Conservation (phyloP, 2,329 filamentous ascomycete genomes). For the Ophiostoma ulmi region DNA sequence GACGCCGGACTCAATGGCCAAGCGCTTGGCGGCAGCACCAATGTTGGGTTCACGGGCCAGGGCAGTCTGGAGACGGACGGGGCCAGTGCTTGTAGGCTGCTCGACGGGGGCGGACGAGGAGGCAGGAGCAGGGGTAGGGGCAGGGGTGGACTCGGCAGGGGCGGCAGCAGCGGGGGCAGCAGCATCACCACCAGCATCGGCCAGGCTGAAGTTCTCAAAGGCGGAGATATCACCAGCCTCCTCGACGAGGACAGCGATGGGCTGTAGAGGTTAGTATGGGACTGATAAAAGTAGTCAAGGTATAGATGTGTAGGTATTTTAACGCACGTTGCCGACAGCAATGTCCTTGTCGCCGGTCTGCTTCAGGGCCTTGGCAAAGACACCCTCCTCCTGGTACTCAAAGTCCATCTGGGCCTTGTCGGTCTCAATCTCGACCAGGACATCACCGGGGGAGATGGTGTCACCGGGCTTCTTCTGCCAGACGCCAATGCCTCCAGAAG, state of each 20-base stretch:
- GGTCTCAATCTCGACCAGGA: constrained; percentile 87
- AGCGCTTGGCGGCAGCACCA: constrained; percentile 67
- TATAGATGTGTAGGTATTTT: not conserved
- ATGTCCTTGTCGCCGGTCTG: constrained; percentile 92
- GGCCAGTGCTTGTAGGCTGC: constrained; percentile 68
- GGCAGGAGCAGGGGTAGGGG: constrained; percentile 40
- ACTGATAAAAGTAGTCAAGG: not conserved
- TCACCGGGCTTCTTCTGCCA: constrained; percentile 99
- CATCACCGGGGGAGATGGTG: constrained; percentile 79
- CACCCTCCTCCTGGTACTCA: constrained; percentile 83
- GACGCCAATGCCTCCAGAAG: constrained; percentile 85
- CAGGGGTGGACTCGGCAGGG: constrained; percentile 53
- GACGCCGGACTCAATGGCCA: constrained; percentile 81
- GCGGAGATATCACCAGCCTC: constrained; percentile 81
- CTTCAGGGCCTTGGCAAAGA: constrained; percentile 85
- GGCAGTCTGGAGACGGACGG: constrained; percentile 71
- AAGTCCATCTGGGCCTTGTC: constrained; percentile 95
- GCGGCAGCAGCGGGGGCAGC: constrained; percentile 61
- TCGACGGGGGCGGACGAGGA: constrained; percentile 52
- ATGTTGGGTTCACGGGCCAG: constrained; percentile 77
- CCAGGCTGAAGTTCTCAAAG: constrained; percentile 81
- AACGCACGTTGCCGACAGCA: constrained; percentile 84
- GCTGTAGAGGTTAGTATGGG: constrained; percentile 47
- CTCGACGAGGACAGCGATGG: constrained; percentile 91
- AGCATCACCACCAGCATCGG: constrained; percentile 82